Base-by-base conservation (phyloP, 1,284 basidiomycete genomes). In the Cronartium ribicola region DNA sequence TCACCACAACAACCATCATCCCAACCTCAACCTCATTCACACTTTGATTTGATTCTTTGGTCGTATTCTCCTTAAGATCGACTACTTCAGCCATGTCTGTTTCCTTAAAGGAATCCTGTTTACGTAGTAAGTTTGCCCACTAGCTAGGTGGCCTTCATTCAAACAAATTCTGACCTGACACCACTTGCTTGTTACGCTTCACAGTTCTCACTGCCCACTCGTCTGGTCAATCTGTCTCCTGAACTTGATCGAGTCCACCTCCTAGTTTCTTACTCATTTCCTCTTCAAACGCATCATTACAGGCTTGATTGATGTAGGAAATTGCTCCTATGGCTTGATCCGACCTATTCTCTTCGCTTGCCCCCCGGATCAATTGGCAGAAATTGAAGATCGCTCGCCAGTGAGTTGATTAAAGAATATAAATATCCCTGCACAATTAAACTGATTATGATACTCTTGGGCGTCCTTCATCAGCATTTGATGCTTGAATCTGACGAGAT, bases 401-500 rank as follows among this genome's bases (percentile, higher is more conserved):
- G 70, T 73, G 8, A 43, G 63, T 66, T 22, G 8, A 67, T 67
- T 36, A 11, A 7, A 1, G 14, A 13, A 40, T 6, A 39, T 8
- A 29, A n/a, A 62, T 11, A 8, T 17, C n/a, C 20, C 60, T 36
- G 1, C 29, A 8, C 59, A 4, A 17, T 51, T 17, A 51, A 13
- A 20, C 20, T 14, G 13, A 51, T 3, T 51, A 3, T n/a, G 17
- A n/a, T 17, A 4, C 59, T 61, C 11, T 61, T 3, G 29, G 17
- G 29, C 22, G 11, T 5, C 17, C 8, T 22, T 46, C 10, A 17
- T 20, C 29, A 65, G 64, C 70, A 73, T 73, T 55, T 66, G 6
- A 73, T 71, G 69, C 40, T 73, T 40, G 70, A 66, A 20, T 73
- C 70, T 2, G 70, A 66, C 22, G 70, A 73, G 40, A 73, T 73